Evolutionary conservation across 768 basidiomycete genomes (phyloP), one percentile per base, ranked within the genome.

Genomic region (Filobasidium floriforme): DNA sequence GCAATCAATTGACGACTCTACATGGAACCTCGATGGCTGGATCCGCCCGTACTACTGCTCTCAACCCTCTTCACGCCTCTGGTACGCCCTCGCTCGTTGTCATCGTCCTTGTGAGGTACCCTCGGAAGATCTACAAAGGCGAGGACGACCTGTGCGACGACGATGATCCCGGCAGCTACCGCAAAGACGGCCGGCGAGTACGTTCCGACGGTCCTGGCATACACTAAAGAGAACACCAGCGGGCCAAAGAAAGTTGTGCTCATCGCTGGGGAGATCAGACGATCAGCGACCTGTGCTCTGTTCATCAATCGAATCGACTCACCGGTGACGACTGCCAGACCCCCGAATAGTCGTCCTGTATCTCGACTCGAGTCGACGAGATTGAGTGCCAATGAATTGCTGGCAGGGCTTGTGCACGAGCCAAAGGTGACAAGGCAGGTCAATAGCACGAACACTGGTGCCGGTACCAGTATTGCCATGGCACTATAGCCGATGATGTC

Each of bases 101-200:
- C n/a, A n/a, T 61, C 63, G 14, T 63, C 61, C 14, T 37, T 70
- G 18, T 61, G 49, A 7, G 60, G 10, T n/a, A 52, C 63, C 14
- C 64, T 61, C 41, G 69, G 66, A 55, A 73, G 40, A 37, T 71
- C 41, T 1, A 75, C 66, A 40, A 69, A 70, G 7, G 44, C 28
- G 41, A 74, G 65, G 15, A 65, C 52, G 9, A 70, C 54, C 46
- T 68, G 70, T 29, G 70, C 69, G n/a, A 72, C 26, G 14, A 68
- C 46, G 49, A 74, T 54, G 29, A 72, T 60, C 7, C 62, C 77
- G 32, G 81, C 76, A 9, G 84, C 82, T 28, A 88, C 79, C 65
- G 85, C 80, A 77, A 92, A 88, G 7, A 92, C 85, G 3, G 85
- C 83, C 43, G 84, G 82, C 1, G 91, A 87, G 73, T 86, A 86